Conservation (phyloP, 2,329 filamentous ascomycete species). For the Dothidotthia symphoricarpi region DNA sequence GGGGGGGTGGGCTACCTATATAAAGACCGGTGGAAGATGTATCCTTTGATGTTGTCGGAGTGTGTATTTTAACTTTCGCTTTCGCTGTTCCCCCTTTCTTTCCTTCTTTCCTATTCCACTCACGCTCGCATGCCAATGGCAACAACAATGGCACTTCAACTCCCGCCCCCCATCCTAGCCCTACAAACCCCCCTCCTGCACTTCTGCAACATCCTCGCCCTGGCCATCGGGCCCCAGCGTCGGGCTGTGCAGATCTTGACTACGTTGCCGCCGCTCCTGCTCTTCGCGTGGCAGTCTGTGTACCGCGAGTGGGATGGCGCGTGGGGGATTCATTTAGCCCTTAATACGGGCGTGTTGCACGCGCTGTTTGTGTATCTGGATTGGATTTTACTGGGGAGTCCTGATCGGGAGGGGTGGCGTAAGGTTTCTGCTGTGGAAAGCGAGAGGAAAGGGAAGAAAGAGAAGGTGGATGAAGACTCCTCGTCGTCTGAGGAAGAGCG, state of each 20-base stretch:
- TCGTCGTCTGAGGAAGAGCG: too few species aligned
- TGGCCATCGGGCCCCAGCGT: conserved; percentile 11
- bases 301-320: conserved; percentile 10
- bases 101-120: too few species aligned
- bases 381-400: conserved; percentile 20
- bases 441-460: not conserved
- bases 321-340: conserved; percentile 17
- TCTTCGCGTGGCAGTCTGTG: conserved; percentile 20
- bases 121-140: too few species aligned
- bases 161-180: conserved; percentile 6
- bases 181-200: conserved; percentile 17
- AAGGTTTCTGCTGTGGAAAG: conserved; percentile 14
- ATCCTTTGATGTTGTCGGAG: too few species aligned
- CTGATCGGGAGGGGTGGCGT: conserved; percentile 27
- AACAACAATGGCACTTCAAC: conserved; percentile 7
- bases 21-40: too few species aligned
- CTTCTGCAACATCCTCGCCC: conserved; percentile 13
- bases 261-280: conserved; percentile 13
- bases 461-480: too few species aligned
- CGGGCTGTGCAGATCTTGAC: conserved; percentile 9
- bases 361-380: conserved; percentile 17
- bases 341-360: conserved; percentile 10
- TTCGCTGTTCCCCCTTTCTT: too few species aligned
- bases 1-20: too few species aligned
- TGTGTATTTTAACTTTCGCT: too few species aligned